Percentiles rank a stretch among this genome's conserved stretches.
phyloP scores from a whole-genome alignment of 2,329 filamentous ascomycete genomes.

The Pezizomycotina sp. region DNA sequence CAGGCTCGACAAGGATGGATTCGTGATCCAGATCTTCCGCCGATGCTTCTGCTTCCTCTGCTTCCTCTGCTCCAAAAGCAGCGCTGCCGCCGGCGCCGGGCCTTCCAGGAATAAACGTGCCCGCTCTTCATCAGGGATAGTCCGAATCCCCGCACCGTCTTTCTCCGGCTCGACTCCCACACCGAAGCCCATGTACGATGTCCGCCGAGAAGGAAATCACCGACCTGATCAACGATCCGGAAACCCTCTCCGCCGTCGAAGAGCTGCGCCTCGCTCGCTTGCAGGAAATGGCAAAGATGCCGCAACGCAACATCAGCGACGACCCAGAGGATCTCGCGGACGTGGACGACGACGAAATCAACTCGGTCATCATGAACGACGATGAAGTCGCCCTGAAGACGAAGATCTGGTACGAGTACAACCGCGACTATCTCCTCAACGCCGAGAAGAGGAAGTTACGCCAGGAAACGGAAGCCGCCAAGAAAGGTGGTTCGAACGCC shows the following conservation, averaged over 20 bases:
- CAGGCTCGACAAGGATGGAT: slow-evolving; percentile 49
- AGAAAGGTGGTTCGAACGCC: slow-evolving; percentile 39
- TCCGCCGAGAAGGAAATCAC: slow-evolving; percentile 52
- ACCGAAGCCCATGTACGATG: slow-evolving; percentile 40
- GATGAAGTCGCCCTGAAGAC: slow-evolving; percentile 71
- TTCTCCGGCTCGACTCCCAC: slow-evolving; percentile 23
- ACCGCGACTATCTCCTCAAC: slow-evolving; percentile 78
- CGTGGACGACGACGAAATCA: slow-evolving; percentile 76
- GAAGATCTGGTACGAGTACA: slow-evolving; percentile 83
- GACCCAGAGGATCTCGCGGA: slow-evolving; percentile 47
- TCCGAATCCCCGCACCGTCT: slow-evolving; percentile 9
- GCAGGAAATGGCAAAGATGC: slow-evolving; percentile 36
- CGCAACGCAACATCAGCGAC: slow-evolving; percentile 38
- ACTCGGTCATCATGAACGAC: slow-evolving; percentile 56
- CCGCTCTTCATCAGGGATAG: slow-evolving; percentile 9
- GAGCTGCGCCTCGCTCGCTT: slow-evolving; percentile 40
- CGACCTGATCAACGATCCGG: slow-evolving; percentile 49
- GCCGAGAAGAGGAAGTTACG: slow-evolving; percentile 72
- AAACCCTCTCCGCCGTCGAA: slow-evolving; percentile 42
- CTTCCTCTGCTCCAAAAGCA: slow-evolving; percentile 27
- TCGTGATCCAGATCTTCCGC: slow-evolving; percentile 39
- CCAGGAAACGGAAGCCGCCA: slow-evolving; percentile 45
- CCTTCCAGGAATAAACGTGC: slow-evolving; percentile 8
- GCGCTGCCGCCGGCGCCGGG: slow-evolving; percentile 1
- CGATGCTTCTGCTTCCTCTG: slow-evolving; percentile 30